phyloP scores from a whole-genome alignment of 2,329 filamentous ascomycete genomes.

The Diaporthe sp. region DNA sequence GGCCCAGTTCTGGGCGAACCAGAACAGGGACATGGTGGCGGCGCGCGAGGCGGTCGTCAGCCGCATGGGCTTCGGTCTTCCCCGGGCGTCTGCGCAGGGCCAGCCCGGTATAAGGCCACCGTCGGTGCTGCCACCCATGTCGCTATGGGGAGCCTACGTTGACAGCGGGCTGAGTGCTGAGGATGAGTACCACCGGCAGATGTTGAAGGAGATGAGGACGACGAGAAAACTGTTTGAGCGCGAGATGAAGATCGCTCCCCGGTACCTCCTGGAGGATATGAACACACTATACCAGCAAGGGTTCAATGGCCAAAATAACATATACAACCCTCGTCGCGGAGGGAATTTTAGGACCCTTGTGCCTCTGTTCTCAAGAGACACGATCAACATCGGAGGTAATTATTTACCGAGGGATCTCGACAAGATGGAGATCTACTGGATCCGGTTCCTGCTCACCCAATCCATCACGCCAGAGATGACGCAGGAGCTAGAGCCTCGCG shows the following conservation, averaged over 20 bases:
- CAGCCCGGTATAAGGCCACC: constrained; percentile 12
- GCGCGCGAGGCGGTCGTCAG: constrained; percentile 37
- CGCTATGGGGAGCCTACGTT: constrained; percentile 43
- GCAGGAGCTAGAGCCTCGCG: constrained; percentile 42
- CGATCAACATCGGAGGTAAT: not conserved
- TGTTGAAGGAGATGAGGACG: constrained; percentile 45
- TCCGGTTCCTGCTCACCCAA: constrained; percentile 48
- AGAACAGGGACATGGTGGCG: constrained; percentile 9
- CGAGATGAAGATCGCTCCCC: constrained; percentile 43
- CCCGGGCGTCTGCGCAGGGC: not conserved
- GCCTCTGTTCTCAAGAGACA: not conserved
- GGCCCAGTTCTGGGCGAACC: constrained; percentile 37
- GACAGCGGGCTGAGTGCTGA: constrained; percentile 40
- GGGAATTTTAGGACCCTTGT: no score
- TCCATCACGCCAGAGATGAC: constrained; percentile 45
- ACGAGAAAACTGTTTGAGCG: constrained; percentile 45
- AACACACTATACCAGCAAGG: constrained; percentile 34
- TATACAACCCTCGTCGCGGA: no score
- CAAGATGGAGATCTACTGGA: constrained; percentile 49
- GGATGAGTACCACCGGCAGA: constrained; percentile 44
- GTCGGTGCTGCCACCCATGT: constrained; percentile 42
- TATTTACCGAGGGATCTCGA: constrained; percentile 36
- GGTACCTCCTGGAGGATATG: constrained; percentile 45
- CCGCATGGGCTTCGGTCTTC: not conserved
- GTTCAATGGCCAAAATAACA: not conserved